These are phyloP conservation scores for Sarocladium strictum DNA, from an alignment of 2,329 filamentous ascomycete species.

Conservation along the genomic window DNA sequence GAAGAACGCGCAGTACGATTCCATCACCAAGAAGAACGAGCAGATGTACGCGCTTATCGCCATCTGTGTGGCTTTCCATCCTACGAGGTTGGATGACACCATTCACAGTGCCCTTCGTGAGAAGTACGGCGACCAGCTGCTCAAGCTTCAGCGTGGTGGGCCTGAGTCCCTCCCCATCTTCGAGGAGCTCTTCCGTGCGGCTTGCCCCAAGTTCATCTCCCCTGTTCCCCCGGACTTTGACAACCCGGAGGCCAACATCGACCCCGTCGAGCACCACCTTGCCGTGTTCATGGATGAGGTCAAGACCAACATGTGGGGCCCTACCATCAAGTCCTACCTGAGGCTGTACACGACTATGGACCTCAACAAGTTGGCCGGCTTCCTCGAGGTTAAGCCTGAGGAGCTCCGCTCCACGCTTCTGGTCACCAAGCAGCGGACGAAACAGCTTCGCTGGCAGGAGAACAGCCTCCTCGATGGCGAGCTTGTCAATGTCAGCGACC, in stretches of 20 bases:
- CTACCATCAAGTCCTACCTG: conserved; percentile 96
- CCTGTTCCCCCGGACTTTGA: conserved; percentile 97
- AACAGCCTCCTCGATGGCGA: conserved; percentile 88
- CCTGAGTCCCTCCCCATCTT: conserved; percentile 94
- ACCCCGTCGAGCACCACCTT: conserved; percentile 95
- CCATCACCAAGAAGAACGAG: conserved; percentile 99
- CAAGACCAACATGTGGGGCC: conserved; percentile 98
- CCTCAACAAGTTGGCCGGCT: conserved; percentile 93
- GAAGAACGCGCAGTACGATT: conserved; percentile 97
- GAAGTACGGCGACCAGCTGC: conserved; percentile 98
- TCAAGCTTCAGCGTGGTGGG: conserved; percentile 91
- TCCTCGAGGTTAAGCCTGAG: conserved; percentile 95
- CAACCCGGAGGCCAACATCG: conserved; percentile 90
- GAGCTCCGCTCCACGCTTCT: conserved; percentile 89
- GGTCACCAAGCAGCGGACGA: conserved; percentile 97
- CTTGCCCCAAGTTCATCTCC: conserved; percentile 99
- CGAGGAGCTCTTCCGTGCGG: conserved; percentile 93
- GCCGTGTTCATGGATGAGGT: conserved; percentile 99
- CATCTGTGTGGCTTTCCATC: conserved; percentile 97
- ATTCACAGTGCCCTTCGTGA: conserved; percentile 97
- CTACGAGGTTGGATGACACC: conserved; percentile 94
- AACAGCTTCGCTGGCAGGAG: conserved; percentile 89
- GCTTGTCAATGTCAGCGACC: conserved; percentile 84
- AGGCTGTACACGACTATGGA: conserved; percentile 99
- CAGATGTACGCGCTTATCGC: conserved; percentile 99